Base-by-base conservation (phyloP, 1,139 yeast genomes). In the Debaryomyces fabryi region DNA sequence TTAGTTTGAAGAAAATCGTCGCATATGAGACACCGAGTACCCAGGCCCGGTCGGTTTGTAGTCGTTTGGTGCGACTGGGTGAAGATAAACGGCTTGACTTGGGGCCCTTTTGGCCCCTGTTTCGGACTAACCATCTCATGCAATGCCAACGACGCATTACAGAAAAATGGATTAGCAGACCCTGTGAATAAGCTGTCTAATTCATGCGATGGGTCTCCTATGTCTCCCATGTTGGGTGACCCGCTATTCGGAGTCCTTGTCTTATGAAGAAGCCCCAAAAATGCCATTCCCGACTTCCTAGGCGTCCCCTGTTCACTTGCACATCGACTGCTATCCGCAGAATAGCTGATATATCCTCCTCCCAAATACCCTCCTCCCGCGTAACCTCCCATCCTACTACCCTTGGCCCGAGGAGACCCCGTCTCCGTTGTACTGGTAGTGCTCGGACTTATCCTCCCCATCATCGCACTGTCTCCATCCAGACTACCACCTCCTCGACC, bases 1-100 rank as follows among this genome's bases (percentile, higher is more conserved):
- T 66, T 69, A 12, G 68, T 62, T 41, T 65, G 59, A 12, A 74
- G 59, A 9, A 59, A 54, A 47, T 74, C 79, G 12, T 65, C 66
- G 53, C 79, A 74, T 8, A 74, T 63, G 41, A 67, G 69, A 49
- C 79, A 74, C 18, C 49, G 57, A 4, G 45, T 21, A 2, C 44
- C 49, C 12, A 30, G 43, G 4, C 42, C 16, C 10, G 43, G 46
- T 10, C 32, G 45, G n/a, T 24, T 44, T 16, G 46, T 33, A 3
- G 44, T 39, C 5, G 42, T 45, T 29, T 53, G 56, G 18, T 56
- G 58, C n/a, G 56, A 49, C 45, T 60, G 64, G 3, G 59, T 47
- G 45, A 56, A 62, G 6, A 60, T 56, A 46, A 58, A 67, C 2
- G 71, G 68, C 42, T 58, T 60, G 10, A 68, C 58, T 42, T 58